A percentile compares a stretch with the other conserved stretches of the same genome.
Conservation (phyloP, 345 rosid genomes). For the Leavenworthia alabamica region DNA sequence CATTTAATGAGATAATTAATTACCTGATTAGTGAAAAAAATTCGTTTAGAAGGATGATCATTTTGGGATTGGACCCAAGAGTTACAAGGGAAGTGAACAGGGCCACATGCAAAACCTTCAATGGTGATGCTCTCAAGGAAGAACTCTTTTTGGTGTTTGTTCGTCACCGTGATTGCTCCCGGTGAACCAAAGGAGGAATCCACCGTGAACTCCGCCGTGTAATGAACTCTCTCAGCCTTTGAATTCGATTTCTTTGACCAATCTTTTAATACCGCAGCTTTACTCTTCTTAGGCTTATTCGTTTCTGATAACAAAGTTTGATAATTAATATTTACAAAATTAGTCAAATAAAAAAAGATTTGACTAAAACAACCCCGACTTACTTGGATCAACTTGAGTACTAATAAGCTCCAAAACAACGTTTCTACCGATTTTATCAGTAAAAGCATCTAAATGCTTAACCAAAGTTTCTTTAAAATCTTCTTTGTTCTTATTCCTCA, state of each 20-base stretch:
- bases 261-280: conserved; percentile 55
- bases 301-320: conserved; percentile 40
- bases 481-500: conserved; percentile 75
- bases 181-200: conserved; percentile 70
- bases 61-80: conserved; percentile 88
- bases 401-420: conserved; percentile 80
- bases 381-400: conserved; percentile 83
- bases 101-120: conserved; percentile 80
- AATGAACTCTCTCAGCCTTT: conserved; percentile 79
- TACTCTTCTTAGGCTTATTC: conserved; percentile 78
- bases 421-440: conserved; percentile 76
- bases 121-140: conserved; percentile 78
- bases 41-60: conserved; percentile 57
- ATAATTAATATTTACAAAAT: not conserved
- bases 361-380: conserved; percentile 25
- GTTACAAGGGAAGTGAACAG: conserved; percentile 87
- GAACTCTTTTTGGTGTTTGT: conserved; percentile 88
- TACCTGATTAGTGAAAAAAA: conserved; percentile 87
- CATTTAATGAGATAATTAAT: not conserved
- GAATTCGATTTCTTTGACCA: conserved; percentile 79
- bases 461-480: conserved; percentile 67
- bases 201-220: conserved; percentile 73
- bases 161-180: conserved; percentile 78
- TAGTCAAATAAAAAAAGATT: not conserved
- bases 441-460: conserved; percentile 62